phyloP scores from a whole-genome alignment of 2,329 filamentous ascomycete genomes.

The Kalmusia sp. region DNA sequence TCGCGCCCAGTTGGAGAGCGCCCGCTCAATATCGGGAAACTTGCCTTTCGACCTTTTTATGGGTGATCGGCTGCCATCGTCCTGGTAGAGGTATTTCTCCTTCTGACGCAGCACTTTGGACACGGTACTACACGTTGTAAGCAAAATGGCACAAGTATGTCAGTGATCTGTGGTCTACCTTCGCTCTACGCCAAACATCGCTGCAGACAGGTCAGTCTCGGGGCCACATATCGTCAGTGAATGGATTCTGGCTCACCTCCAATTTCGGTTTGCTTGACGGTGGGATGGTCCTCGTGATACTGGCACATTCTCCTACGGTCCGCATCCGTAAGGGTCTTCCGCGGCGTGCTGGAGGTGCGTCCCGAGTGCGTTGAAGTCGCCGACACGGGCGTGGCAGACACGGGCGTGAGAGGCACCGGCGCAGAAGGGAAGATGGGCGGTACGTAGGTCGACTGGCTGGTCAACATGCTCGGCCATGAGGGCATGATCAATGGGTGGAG shows the following conservation, averaged over 20 bases:
- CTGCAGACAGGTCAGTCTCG: conserved; percentile 54
- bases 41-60: conserved; percentile 85
- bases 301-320: conserved; percentile 93
- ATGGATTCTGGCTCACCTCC: conserved; percentile 66
- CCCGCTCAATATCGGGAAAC: conserved; percentile 88
- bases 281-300: conserved; percentile 89
- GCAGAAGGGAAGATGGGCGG: conserved; percentile 46
- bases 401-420: conserved; percentile 45
- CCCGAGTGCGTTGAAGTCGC: conserved; percentile 46
- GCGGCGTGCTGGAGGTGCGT: conserved; percentile 66
- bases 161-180: conserved; percentile 66
- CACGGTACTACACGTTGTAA: conserved; percentile 75
- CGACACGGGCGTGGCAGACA: conserved; percentile 48
- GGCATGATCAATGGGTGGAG: conserved; percentile 51
- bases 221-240: conserved; percentile 20
- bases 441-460: conserved; percentile 50
- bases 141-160: conserved; percentile 14
- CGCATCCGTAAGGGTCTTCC: conserved; percentile 88
- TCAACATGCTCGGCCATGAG: conserved; percentile 52
- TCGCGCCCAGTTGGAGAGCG: conserved; percentile 84
- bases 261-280: conserved; percentile 94
- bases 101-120: conserved; percentile 95
- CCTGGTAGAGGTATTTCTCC: conserved; percentile 88
- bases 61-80: conserved; percentile 79
- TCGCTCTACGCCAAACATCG: conserved; percentile 93